Base-by-base conservation (phyloP, 371 early-diverging fungal genomes). In the Rhizopus sp. region DNA sequence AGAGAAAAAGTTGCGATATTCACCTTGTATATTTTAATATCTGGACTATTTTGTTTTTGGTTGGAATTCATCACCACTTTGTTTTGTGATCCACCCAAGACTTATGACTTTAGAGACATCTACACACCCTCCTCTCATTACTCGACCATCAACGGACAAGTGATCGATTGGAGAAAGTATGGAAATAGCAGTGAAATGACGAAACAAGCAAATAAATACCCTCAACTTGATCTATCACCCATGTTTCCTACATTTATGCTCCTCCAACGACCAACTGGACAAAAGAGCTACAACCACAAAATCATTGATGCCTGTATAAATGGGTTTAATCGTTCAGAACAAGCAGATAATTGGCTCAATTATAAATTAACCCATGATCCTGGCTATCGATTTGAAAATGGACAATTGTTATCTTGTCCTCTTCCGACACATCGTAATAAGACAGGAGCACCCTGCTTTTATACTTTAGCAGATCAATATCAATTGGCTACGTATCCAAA, bases 1-100 rank as follows among this genome's bases (percentile, higher is more conserved):
- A 67, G 75, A 58, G 80, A 80, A 62, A 80, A 80, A 55, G 47
- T 80, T 4, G 63, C 80, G 8, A 58, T 69, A 10, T 66, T 66
- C n/a, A 17, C 68, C 7, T 31, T 70, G 3, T 66, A 64, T 46
- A 16, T 68, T 4, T 16, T 63, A 3, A 45, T 70, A 7, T 60
- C 57, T 7, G 69, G 51, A 2, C 15, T 73, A 32, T 68, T 80
- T 56, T 61, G 69, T 16, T 62, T 77, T 49, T 77, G 77, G 77
- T 51, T 80, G 23, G 75, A 75, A 60, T 73, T 68, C 31, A 59
- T 77, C 23, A 67, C 75, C 30, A 59, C 64, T 3, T 49, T 77
- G 2, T 80, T 80, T 59, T 80, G 80, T 54, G 70, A 74, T 37
- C 59, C 62, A 7, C 66, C 72, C 50, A 53, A 64, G 45, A 58